Evolutionary conservation across 2,329 filamentous ascomycete genomes (phyloP).

Genomic region (Zymoseptoria tritici): DNA sequence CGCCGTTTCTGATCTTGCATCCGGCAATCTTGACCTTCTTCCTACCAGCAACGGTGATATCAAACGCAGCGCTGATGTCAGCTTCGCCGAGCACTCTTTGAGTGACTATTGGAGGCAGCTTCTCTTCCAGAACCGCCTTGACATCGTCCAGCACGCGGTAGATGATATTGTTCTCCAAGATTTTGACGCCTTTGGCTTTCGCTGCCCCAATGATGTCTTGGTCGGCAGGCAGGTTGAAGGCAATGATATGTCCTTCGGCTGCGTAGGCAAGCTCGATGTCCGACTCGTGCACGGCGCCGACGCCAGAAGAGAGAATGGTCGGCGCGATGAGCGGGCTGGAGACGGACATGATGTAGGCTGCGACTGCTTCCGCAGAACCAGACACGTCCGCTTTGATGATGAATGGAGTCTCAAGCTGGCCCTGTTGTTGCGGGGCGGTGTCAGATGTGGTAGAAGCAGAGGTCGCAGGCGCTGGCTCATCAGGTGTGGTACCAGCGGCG

Average conservation of each 20-base stretch:
- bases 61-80: slow-evolving; percentile 74
- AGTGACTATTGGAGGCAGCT: slow-evolving; percentile 59
- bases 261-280: slow-evolving; percentile 82
- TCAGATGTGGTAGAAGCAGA: slow-evolving; percentile 1
- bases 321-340: slow-evolving; percentile 79
- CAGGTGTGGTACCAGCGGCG: slow-evolving; percentile 3
- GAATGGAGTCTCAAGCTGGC: slow-evolving; percentile 61
- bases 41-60: slow-evolving; percentile 69
- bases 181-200: slow-evolving; percentile 61
- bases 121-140: slow-evolving; percentile 58
- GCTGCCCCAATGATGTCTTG: slow-evolving; percentile 60
- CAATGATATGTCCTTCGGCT: slow-evolving; percentile 68
- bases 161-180: slow-evolving; percentile 82
- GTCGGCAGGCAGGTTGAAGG: slow-evolving; percentile 72
- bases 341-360: slow-evolving; percentile 66
- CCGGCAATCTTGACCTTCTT: slow-evolving; percentile 72
- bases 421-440: slow-evolving; percentile 31
- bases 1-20: slow-evolving; percentile 76
- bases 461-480: slow-evolving; percentile 26
- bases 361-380: slow-evolving; percentile 86
- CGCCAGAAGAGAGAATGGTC: slow-evolving; percentile 66
- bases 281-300: slow-evolving; percentile 73
- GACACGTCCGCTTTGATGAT: slow-evolving; percentile 88
- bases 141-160: slow-evolving; percentile 72
- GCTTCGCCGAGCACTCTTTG: slow-evolving; percentile 78